Conservation (phyloP, 345 rosid species). For the Syzygium jambos region DNA sequence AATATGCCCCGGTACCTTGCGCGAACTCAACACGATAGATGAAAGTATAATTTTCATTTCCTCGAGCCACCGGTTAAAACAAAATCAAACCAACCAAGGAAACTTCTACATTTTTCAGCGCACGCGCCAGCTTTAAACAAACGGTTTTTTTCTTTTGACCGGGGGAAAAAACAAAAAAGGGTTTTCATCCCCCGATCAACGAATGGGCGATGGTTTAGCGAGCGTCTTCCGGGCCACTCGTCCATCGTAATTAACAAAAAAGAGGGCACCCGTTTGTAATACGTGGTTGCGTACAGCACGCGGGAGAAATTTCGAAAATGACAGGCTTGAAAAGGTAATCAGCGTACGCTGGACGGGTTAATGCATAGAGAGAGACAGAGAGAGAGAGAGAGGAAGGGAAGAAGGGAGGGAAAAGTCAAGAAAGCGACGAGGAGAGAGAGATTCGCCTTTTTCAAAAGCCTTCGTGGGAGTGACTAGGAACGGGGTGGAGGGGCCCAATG, state of each 20-base stretch:
- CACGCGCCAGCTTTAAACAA: not conserved
- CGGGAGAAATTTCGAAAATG: not conserved
- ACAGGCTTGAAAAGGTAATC: not conserved
- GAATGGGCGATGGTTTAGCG: not conserved
- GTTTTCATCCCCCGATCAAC: not conserved
- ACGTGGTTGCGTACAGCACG: too few species aligned
- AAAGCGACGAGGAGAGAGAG: not conserved
- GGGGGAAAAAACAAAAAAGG: accelerated
- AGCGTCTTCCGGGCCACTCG: accelerated
- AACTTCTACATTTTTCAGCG: too few species aligned
- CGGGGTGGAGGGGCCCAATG: not conserved
- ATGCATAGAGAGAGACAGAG: not conserved
- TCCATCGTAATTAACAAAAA: not conserved
- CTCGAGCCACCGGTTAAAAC: not conserved
- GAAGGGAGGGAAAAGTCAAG: not conserved
- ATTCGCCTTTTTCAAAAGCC: not conserved
- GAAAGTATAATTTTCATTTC: not conserved
- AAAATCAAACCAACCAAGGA: not conserved
- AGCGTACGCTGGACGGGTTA: not conserved
- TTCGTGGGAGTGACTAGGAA: not conserved
- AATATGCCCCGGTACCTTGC: not conserved
- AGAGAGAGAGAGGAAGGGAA: not conserved
- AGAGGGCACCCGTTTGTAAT: not conserved
- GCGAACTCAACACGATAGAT: not conserved
- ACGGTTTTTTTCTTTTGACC: not conserved